phyloP scores from a whole-genome alignment of 1,139 yeast genomes.

The Debaryomycetaceae sp. region DNA sequence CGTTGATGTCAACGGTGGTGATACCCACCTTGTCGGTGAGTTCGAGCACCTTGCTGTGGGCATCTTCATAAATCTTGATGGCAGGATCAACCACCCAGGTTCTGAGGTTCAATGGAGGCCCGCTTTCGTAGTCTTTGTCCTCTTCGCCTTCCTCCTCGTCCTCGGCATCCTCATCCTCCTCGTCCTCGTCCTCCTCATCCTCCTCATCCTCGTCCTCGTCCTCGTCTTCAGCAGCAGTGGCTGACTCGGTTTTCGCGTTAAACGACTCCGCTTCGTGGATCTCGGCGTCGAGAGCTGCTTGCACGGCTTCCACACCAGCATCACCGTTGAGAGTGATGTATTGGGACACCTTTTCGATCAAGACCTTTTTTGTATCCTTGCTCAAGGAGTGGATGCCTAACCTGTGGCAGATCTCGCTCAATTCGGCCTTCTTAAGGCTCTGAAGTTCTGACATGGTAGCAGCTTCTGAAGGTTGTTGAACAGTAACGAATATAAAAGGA shows the following conservation, averaged over 20 bases:
- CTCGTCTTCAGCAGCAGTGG: conserved; percentile 8
- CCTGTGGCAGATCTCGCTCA: conserved; percentile 30
- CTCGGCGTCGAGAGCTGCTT: conserved; percentile 15
- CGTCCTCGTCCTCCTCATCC: conserved; percentile 20
- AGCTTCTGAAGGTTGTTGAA: too few species aligned
- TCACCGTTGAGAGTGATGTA: conserved; percentile 34
- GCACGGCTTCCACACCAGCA: conserved; percentile 30
- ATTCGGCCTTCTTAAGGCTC: conserved; percentile 36
- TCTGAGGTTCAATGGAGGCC: conserved; percentile 41
- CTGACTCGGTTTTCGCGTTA: conserved; percentile 9
- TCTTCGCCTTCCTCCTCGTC: conserved; percentile 24
- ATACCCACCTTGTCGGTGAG: conserved; percentile 37
- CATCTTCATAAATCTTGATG: conserved; percentile 27
- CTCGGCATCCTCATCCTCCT: conserved; percentile 19
- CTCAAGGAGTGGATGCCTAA: conserved; percentile 30
- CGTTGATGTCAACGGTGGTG: conserved; percentile 38
- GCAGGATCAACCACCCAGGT: conserved; percentile 37
- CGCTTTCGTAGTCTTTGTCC: conserved; percentile 29
- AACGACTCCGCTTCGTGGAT: conserved; percentile 8
- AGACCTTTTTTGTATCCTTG: conserved; percentile 41
- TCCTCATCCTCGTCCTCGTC: conserved; percentile 19
- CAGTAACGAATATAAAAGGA: too few species aligned
- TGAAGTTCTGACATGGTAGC: conserved; percentile 24
- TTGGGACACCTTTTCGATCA: conserved; percentile 38
- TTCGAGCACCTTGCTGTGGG: conserved; percentile 26